These are phyloP conservation scores for Pythium pectinolyticum DNA, from an alignment of 352 stramenopile genomes.

Conservation along the genomic window DNA sequence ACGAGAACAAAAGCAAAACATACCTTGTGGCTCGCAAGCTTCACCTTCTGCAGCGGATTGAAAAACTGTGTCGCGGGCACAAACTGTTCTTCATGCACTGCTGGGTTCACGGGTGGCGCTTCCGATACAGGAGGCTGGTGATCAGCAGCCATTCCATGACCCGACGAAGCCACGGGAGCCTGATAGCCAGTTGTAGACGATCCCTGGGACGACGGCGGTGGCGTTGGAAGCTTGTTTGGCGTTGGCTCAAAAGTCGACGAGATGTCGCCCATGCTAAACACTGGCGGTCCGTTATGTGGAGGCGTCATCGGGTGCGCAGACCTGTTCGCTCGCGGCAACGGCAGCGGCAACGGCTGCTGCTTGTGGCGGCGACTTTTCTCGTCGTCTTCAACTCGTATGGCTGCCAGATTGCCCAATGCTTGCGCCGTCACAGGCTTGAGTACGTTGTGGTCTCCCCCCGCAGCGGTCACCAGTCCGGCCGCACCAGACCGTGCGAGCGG, in stretches of 20 bases:
- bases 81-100: slow-evolving; percentile 21
- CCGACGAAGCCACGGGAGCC: not conserved
- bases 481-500: slow-evolving; percentile 17
- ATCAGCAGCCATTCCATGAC: not conserved
- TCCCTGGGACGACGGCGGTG: not conserved
- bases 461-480: not conserved
- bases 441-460: slow-evolving; percentile 23
- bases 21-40: slow-evolving; percentile 12
- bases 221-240: not conserved
- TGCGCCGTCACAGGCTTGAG: slow-evolving; percentile 21
- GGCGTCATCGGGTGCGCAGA: slow-evolving; percentile 14
- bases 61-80: slow-evolving; percentile 19
- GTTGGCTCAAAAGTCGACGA: not conserved
- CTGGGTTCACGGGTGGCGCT: not conserved
- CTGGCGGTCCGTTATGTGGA: slow-evolving; percentile 11
- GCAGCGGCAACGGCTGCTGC: no score
- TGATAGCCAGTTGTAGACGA: not conserved
- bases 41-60: slow-evolving; percentile 21
- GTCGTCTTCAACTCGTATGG: not conserved
- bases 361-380: not conserved
- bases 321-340: slow-evolving; percentile 1
- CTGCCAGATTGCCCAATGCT: not conserved
- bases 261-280: slow-evolving; percentile 21
- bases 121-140: not conserved
- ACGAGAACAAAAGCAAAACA: not conserved